Conservation (phyloP, 1,139 yeast genomes). For the Candida dubliniensis region DNA sequence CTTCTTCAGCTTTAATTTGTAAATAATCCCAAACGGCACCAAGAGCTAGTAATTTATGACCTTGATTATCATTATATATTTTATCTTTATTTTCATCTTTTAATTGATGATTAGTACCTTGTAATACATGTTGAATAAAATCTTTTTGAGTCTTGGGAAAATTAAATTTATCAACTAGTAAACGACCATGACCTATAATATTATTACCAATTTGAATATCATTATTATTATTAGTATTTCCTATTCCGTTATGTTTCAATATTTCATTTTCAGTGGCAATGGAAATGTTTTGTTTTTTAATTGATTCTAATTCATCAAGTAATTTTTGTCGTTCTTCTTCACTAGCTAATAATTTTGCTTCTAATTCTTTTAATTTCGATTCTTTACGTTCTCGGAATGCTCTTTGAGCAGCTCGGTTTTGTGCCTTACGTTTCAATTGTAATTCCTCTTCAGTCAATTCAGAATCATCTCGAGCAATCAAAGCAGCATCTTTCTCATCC, state of each 20-base stretch:
- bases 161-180: conserved; percentile 21
- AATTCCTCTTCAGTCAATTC: conserved; percentile 50
- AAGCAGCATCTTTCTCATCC: conserved; percentile 40
- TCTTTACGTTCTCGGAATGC: conserved; percentile 89
- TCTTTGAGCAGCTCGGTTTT: conserved; percentile 86
- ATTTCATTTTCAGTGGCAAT: conserved; percentile 62
- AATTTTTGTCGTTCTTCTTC: conserved; percentile 59
- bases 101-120: conserved; percentile 23
- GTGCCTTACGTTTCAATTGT: conserved; percentile 66
- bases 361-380: conserved; percentile 66
- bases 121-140: conserved; percentile 31
- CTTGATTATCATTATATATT: conserved; percentile 38
- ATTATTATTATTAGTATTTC: background rate
- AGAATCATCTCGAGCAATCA: conserved; percentile 41
- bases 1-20: conserved; percentile 45
- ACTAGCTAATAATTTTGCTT: conserved; percentile 55
- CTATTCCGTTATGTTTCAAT: conserved; percentile 18
- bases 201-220: background rate
- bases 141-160: conserved; percentile 40
- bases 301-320: conserved; percentile 51
- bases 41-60: conserved; percentile 57
- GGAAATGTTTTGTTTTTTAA: conserved; percentile 54
- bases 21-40: conserved; percentile 85
- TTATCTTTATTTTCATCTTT: conserved; percentile 24
- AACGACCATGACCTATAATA: background rate